Percentiles rank a stretch among this genome's conserved stretches.
phyloP scores from a whole-genome alignment of 2,329 filamentous ascomycete genomes.

The Aspergillus neoniger region DNA sequence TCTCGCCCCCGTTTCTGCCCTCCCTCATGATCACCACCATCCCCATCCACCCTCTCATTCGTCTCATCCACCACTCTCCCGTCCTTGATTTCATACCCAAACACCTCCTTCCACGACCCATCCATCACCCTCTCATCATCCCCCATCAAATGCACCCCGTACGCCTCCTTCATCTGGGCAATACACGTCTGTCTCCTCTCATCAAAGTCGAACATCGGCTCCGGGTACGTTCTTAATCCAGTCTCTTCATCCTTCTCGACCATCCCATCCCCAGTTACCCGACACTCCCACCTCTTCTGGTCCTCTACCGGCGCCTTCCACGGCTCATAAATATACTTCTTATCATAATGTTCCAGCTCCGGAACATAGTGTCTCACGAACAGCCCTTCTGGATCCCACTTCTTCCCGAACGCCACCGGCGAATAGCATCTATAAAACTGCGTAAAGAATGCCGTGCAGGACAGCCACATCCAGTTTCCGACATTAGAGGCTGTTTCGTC shows the following conservation, averaged over 20 bases:
- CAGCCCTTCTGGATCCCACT: slow-evolving; percentile 68
- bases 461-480: slow-evolving; percentile 55
- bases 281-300: slow-evolving; percentile 68
- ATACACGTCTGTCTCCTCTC: slow-evolving; percentile 65
- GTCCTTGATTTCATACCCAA: slow-evolving; percentile 27
- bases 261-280: slow-evolving; percentile 59
- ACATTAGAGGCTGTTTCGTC: slow-evolving; percentile 31
- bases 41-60: not conserved
- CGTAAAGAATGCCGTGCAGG: slow-evolving; percentile 70
- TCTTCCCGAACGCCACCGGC: slow-evolving; percentile 71
- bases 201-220: slow-evolving; percentile 76
- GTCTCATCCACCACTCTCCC: not conserved
- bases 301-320: slow-evolving; percentile 71
- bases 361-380: slow-evolving; percentile 69
- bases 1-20: not conserved
- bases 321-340: slow-evolving; percentile 77
- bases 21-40: not conserved
- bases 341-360: slow-evolving; percentile 62
- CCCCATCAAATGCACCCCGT: slow-evolving; percentile 65
- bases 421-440: slow-evolving; percentile 38
- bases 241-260: slow-evolving; percentile 38
- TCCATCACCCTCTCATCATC: slow-evolving; percentile 58
- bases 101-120: slow-evolving; percentile 58
- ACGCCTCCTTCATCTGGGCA: slow-evolving; percentile 69
- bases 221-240: slow-evolving; percentile 61